Base-by-base conservation (phyloP, 441 rosid genomes). In the Codiaeum variegatum region DNA sequence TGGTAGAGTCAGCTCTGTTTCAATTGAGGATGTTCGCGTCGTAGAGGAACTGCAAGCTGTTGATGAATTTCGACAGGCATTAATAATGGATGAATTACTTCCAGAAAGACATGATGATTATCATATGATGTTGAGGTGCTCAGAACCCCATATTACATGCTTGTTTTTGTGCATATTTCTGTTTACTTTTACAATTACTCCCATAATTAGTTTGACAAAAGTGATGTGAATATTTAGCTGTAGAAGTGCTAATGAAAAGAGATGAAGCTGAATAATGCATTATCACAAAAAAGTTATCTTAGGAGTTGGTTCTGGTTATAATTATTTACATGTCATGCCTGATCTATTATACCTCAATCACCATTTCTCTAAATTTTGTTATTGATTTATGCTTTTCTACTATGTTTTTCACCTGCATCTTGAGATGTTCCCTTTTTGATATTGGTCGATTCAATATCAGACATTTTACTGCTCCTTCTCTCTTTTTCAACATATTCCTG, bases 11-110 rank as follows among this genome's bases (percentile, higher is more conserved):
- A 93, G 98, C 81, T 90, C 97, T 70, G 93, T 93, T 70, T 95
- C 95, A 60, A 95, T 95, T 44, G 99, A 95, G 84, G 99, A 95
- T 85, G 84, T 93, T 58, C 83, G 98, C 18, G 95, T 93, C 82
- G 82, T 86, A 12, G 95, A 82, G 82, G 99, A 95, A 87, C 83
- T 89, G 38, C 90, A 76, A 62, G 94, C 88, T 71, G 98, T 95
- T 77, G 99, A 95, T 77, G 88, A 83, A 18, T 93, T 95, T 81
- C 85, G 97, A 52, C 99, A 90, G 78, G 77, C 90, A 4, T 79
- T 95, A 84, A 49, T 91, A 52, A 81, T 85, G 85, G 97, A 95
- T 40, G 97, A 95, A 77, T 61, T 95, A 74, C 93, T 93, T 40
- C 95, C 94, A 0, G 87, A 75, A 15, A 85, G 75, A 74, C 87